Evolutionary conservation across 345 rosid species (phyloP).

Genomic region (Anastatica hierochuntica): DNA sequence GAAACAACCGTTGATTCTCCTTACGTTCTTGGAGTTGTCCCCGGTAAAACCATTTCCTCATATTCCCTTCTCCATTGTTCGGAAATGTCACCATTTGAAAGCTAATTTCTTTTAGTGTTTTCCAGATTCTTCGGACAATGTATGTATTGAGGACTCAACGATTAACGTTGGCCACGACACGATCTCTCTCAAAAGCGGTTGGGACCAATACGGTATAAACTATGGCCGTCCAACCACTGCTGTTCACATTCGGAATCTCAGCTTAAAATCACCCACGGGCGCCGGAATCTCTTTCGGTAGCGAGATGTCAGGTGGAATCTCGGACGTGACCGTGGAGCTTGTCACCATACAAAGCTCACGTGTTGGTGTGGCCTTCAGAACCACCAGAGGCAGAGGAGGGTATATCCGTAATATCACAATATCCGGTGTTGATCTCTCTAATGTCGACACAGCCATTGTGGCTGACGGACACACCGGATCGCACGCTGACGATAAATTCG

Average conservation of each 20-base stretch:
- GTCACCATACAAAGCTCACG: constrained; percentile 40
- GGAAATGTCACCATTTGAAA: background rate
- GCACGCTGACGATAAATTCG: constrained; percentile 75
- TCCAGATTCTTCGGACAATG: constrained; percentile 79
- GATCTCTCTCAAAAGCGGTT: constrained; percentile 77
- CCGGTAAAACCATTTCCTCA: constrained; percentile 35
- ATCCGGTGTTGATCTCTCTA: constrained; percentile 34
- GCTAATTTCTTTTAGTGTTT: background rate
- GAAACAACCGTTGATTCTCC: constrained; percentile 55
- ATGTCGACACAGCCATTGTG: constrained; percentile 38
- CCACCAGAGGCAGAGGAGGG: constrained; percentile 80
- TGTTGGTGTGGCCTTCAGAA: constrained; percentile 58
- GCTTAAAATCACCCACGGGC: constrained; percentile 60
- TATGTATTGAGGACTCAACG: constrained; percentile 77
- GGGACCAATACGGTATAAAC: constrained; percentile 89
- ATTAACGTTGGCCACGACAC: constrained; percentile 68
- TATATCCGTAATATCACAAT: constrained; percentile 51
- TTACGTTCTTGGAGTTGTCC: constrained; percentile 60
- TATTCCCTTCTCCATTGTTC: background rate
- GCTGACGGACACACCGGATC: constrained; percentile 52
- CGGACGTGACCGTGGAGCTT: constrained; percentile 43
- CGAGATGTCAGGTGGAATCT: constrained; percentile 96
- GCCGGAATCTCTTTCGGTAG: constrained; percentile 85
- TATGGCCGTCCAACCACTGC: constrained; percentile 52
- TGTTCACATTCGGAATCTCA: constrained; percentile 53